Base-by-base conservation (phyloP, 306 rosid species). In the Cucumis cinereus region DNA sequence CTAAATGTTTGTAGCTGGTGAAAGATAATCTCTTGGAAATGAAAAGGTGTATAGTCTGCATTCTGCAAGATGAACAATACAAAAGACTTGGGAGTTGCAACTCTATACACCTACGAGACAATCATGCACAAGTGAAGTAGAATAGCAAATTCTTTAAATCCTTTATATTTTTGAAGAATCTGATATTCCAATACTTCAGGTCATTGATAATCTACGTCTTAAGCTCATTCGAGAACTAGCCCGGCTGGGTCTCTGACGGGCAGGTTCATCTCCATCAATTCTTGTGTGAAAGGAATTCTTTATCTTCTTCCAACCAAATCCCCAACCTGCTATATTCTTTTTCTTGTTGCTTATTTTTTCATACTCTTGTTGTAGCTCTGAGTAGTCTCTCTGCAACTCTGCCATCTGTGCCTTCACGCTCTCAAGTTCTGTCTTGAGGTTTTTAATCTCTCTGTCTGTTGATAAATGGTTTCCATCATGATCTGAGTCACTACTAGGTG, bases 391-490 rank as follows among this genome's bases (percentile, higher is more conserved):
- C 73, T 89, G 98, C 83, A 92, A 81, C 81, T 83, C 92, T 69
- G 79, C 81, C 97, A 90, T 92, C 70, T 75, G 77, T 57, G 78
- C 75, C 87, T 83, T 92, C 38, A 88, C 90, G 71, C 79, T 83
- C 68, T 92, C 93, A 55, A 94, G 95, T 81, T 92, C 95, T 57
- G 74, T 79, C 83, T 83, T 94, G 55, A 94, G 93, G 71, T 79
- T 68, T 80, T 89, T 79, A 68, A 86, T 80, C 49, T 88, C 90
- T 56, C 30, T 77, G 60, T 71, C 85, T 38, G 85, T 84, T 52
- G 90, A 82, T 83, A 84, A 73, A 73, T 81, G 85, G 79, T 85
- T 85, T 84, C 68, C 87, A 13, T 85, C 97, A 10, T 76, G 91
- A 57, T 88, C 93, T 53, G 90, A 80, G 82, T 77, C 73, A 56